These are phyloP conservation scores for Gossypium turneri DNA, from an alignment of 345 rosid species.

Conservation along the genomic window DNA sequence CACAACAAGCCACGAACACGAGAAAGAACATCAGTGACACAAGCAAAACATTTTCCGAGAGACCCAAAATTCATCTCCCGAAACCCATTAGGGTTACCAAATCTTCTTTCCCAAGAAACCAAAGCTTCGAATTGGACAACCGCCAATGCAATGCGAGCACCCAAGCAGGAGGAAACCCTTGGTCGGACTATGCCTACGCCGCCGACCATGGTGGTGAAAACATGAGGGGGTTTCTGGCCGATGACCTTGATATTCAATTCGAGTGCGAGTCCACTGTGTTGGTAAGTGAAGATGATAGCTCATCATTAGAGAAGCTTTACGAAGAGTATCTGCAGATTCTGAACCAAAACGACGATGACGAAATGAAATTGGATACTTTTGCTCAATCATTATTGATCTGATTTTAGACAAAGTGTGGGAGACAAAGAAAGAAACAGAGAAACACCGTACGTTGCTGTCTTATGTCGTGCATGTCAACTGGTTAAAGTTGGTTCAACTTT, in stretches of 20 bases:
- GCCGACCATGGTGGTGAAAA: no score
- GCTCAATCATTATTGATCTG: constrained; percentile 27
- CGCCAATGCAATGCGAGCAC: not conserved
- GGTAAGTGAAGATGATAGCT: not conserved
- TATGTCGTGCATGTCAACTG: not conserved
- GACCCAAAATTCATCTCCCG: constrained; percentile 24
- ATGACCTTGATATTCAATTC: not conserved
- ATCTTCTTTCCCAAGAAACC: constrained; percentile 26
- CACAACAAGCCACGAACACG: constrained; percentile 11
- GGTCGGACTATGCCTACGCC: no score
- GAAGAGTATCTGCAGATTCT: constrained; percentile 46
- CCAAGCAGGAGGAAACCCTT: no score
- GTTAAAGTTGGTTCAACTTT: not conserved
- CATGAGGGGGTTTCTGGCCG: no score
- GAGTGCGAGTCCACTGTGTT: constrained; percentile 22
- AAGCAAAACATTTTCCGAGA: not conserved
- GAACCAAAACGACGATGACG: constrained; percentile 28
- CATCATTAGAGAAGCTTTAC: constrained; percentile 35
- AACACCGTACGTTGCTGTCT: no score
- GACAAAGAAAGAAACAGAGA: no score
- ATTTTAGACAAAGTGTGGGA: not conserved
- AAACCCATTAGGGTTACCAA: constrained; percentile 24
- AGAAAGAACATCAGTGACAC: not conserved
- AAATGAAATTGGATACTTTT: constrained; percentile 22
- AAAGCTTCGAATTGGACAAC: constrained; percentile 25